Evolutionary conservation across 768 basidiomycete species (phyloP), one percentile per base, ranked within the genome.

Genomic region (Termitomyces sp.): DNA sequence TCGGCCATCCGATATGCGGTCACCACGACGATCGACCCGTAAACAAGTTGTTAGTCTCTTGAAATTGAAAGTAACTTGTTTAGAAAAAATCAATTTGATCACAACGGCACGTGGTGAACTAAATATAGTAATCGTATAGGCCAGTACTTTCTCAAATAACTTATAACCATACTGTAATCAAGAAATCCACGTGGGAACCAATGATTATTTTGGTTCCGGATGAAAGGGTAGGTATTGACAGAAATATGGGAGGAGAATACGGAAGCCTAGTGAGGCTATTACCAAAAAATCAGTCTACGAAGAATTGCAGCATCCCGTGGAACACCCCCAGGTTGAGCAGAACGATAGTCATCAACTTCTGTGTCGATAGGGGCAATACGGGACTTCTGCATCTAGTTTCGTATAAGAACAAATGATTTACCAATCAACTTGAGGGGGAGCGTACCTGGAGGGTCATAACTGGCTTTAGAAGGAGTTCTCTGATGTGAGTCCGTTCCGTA

Each of bases 401-500:
- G 11, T 35, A 54, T 57, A 34, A 58, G 34, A 57, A 49, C 52
- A 39, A 30, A 17, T 11, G 44, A 32, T 23, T 32, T 47, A n/a
- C 17, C 23, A 11, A 17, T 32, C 32, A 30, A 32, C 10, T 34
- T 42, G 21, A 25, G 14, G 23, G n/a, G 11, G 27, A 30, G 64
- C 79, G 53, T 62, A 89, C 91, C 73, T 89, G 86, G 51, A 76
- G 73, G 56, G 78, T 81, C 89, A 93, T 91, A 28, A 90, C 73
- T 46, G 76, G 76, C 28, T 79, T 72, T 27, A 76, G 78, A 43
- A 92, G 70, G 25, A 91, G 68, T 10, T 82, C 77, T 45, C 76
- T 68, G 52, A 93, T 77, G 40, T 74, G 72, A 3, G 64, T 65
- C 45, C 85, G 80, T 45, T 84, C 81, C n/a, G 71, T 71, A 66